A percentile compares a stretch with the other conserved stretches of the same genome.
These are phyloP conservation scores for Linnemannia exigua DNA, from an alignment of 192 early-diverging fungal genomes.

Conservation along the genomic window DNA sequence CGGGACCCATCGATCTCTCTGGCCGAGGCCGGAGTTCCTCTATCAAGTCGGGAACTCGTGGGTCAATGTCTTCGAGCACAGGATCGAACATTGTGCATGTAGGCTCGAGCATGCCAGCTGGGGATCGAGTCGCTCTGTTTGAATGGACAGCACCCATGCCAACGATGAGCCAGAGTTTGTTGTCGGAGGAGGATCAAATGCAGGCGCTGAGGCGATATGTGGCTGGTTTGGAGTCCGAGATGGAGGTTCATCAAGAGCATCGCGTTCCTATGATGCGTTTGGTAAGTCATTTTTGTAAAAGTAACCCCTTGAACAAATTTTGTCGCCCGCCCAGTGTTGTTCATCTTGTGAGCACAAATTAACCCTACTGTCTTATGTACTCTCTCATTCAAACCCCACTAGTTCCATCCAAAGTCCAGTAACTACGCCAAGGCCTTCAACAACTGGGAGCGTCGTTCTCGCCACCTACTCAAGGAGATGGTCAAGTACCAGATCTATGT, in stretches of 20 bases:
- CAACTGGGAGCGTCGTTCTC: conserved; percentile 87
- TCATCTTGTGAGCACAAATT: background rate
- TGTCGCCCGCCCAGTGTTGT: background rate
- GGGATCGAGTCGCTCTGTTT: conserved; percentile 57
- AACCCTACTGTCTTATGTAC: background rate
- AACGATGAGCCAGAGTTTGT: conserved; percentile 37
- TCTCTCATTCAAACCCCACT: no score
- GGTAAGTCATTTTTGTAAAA: conserved; percentile 33
- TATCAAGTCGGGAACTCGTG: conserved; percentile 32
- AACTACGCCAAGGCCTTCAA: conserved; percentile 76
- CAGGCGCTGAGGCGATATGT: conserved; percentile 74
- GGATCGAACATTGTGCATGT: background rate
- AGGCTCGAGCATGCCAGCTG: conserved; percentile 16
- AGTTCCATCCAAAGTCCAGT: conserved; percentile 72
- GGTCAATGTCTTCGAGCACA: conserved; percentile 25
- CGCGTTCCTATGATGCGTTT: conserved; percentile 64
- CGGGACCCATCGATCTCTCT: background rate
- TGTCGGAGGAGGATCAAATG: conserved; percentile 65
- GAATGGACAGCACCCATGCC: conserved; percentile 68
- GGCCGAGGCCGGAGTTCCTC: conserved; percentile 31
- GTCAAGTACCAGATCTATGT: conserved; percentile 88
- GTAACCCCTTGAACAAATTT: background rate
- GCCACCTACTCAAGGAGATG: conserved; percentile 84
- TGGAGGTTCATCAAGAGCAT: conserved; percentile 79
- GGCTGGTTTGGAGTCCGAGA: conserved; percentile 73